Percentiles rank a stretch among this genome's conserved stretches.
phyloP scores from a whole-genome alignment of 495 filamentous ascomycete species.

The Wilcoxina mikolae region DNA sequence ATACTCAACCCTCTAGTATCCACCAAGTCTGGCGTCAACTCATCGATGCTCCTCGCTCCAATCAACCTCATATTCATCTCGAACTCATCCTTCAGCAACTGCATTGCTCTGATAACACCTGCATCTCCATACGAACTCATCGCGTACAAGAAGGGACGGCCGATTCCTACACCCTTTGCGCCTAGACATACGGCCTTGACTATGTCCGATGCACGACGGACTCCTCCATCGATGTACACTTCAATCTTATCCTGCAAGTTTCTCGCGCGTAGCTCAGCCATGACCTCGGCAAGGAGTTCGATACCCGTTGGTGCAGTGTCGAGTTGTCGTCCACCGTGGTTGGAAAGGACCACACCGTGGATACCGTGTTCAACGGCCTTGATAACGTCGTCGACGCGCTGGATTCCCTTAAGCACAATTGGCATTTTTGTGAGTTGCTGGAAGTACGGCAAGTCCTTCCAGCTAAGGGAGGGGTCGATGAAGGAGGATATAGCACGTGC shows the following conservation, averaged over 20 bases:
- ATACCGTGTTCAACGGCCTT: conserved; percentile 68
- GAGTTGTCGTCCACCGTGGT: conserved; percentile 95
- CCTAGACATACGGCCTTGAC: conserved; percentile 90
- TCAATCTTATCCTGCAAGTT: conserved; percentile 76
- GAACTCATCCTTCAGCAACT: conserved; percentile 93
- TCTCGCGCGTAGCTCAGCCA: conserved; percentile 75
- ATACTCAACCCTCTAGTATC: conserved; percentile 58
- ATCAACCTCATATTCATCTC: conserved; percentile 97
- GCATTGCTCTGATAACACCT: conserved; percentile 84
- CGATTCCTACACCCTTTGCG: conserved; percentile 86
- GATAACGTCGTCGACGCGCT: conserved; percentile 88
- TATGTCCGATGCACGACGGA: conserved; percentile 84
- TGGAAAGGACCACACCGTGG: conserved; percentile 86
- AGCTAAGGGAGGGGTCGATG: conserved; percentile 80
- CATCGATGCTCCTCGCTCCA: conserved; percentile 54
- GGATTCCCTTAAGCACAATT: conserved; percentile 90
- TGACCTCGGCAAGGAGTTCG: conserved; percentile 88
- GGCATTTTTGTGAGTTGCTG: conserved; percentile 85
- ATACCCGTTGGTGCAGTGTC: conserved; percentile 84
- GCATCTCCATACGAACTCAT: conserved; percentile 85
- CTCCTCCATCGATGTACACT: conserved; percentile 79
- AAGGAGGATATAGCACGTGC: conserved; percentile 82
- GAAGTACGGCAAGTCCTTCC: conserved; percentile 96
- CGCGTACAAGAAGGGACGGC: conserved; percentile 84
- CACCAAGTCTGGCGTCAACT: conserved; percentile 64